These are phyloP conservation scores for Aschersonia sp. DNA, from an alignment of 2,329 filamentous ascomycete genomes.

Conservation along the genomic window DNA sequence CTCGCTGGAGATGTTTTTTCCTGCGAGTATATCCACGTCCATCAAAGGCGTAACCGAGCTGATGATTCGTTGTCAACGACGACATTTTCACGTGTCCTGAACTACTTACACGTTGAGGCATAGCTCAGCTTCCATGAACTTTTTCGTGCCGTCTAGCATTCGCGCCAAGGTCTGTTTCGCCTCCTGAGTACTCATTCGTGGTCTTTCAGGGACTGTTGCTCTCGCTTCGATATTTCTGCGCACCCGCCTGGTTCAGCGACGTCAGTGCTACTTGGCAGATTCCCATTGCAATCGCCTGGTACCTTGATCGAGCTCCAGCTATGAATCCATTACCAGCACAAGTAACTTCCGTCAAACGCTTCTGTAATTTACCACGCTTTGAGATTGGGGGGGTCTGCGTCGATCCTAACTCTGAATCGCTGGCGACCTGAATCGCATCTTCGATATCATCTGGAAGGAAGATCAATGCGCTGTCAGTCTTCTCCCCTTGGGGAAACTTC, in stretches of 20 bases:
- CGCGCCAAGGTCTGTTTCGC: constrained; percentile 1
- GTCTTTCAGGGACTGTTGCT: not conserved
- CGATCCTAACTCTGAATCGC: not conserved
- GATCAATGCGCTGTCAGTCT: not conserved
- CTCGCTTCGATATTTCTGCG: not conserved
- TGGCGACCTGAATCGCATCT: not conserved
- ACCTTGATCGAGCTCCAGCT: too few relatives aligned
- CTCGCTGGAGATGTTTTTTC: not conserved
- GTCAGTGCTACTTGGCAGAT: too few relatives aligned
- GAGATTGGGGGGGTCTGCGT: not conserved
- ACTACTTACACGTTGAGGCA: constrained; percentile 1
- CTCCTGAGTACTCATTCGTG: not conserved
- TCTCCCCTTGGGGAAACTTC: not conserved
- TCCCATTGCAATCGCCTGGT: too few relatives aligned
- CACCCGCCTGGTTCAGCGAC: too few relatives aligned
- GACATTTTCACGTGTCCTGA: not conserved
- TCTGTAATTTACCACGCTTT: not conserved
- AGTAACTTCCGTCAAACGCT: too few relatives aligned
- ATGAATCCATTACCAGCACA: too few relatives aligned
- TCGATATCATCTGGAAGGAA: constrained; percentile 1
- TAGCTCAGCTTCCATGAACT: constrained; percentile 1
- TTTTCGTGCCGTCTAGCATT: constrained; percentile 1
- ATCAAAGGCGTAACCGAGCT: not conserved
- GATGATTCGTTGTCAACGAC: not conserved
- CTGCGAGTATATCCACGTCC: not conserved